phyloP scores from a whole-genome alignment of 306 rosid species.

The Cucurbita argyrosperma region DNA sequence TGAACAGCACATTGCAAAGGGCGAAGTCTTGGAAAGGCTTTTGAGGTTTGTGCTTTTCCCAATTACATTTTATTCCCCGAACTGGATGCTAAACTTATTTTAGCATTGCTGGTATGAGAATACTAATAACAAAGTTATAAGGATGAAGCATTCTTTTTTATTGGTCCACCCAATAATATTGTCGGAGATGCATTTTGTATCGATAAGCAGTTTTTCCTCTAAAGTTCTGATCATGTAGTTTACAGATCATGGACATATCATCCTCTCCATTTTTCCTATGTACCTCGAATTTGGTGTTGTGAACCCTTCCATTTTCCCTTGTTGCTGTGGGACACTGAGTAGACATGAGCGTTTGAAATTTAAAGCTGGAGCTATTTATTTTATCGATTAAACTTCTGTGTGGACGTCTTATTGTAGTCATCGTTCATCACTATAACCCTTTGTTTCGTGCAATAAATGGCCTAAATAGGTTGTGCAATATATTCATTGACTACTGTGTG shows the following conservation, averaged over 20 bases:
- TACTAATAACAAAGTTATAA: background rate
- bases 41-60: slow-evolving; percentile 46
- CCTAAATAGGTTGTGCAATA: background rate
- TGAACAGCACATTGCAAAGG: slow-evolving; percentile 59
- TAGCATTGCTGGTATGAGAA: background rate
- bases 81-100: background rate
- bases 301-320: background rate
- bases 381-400: background rate
- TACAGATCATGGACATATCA: background rate
- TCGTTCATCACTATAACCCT: background rate
- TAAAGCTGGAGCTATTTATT: background rate
- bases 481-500: background rate
- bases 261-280: background rate
- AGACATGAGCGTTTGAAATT: background rate
- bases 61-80: background rate
- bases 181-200: background rate
- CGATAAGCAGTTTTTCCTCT: background rate
- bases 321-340: background rate
- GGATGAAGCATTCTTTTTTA: background rate
- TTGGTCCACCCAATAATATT: background rate
- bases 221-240: background rate
- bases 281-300: background rate
- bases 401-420: background rate
- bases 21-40: slow-evolving; percentile 49
- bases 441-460: background rate